Evolutionary conservation across 2,329 filamentous ascomycete species (phyloP).

Genomic region (Fusarium sp.): DNA sequence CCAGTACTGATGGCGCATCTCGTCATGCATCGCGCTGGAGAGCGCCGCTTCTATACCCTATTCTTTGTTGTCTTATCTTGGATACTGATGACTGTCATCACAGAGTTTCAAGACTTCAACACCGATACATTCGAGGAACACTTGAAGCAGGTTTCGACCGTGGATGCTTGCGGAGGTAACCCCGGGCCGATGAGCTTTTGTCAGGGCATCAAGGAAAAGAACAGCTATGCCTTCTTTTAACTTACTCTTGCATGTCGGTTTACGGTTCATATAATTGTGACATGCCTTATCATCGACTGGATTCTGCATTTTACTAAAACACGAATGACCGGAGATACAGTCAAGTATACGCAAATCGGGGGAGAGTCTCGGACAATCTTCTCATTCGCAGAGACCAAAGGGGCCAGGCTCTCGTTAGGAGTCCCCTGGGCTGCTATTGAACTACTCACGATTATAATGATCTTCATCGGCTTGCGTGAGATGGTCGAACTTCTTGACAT

Average conservation of each 20-base stretch:
- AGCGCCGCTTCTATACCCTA: background rate
- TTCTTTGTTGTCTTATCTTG: background rate
- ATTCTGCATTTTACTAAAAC: background rate
- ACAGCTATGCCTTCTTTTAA: background rate
- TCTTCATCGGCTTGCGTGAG: background rate
- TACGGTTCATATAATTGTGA: background rate
- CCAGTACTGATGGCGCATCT: background rate
- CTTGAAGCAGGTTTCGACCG: background rate
- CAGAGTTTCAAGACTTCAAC: background rate
- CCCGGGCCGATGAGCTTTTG: conserved; percentile 1
- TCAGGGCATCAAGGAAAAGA: background rate
- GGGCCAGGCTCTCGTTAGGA: background rate
- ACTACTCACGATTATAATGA: accelerated
- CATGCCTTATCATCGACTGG: background rate
- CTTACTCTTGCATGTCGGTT: background rate
- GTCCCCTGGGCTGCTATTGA: background rate
- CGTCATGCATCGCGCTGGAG: background rate
- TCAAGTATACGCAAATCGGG: background rate
- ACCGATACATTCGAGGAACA: background rate
- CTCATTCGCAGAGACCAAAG: background rate
- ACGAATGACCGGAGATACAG: background rate
- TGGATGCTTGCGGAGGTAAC: background rate
- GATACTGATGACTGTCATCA: background rate
- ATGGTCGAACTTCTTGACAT: background rate
- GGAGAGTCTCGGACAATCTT: background rate